These are phyloP conservation scores for Ophiognomonia clavigignenti-juglandacearum DNA, from an alignment of 2,329 filamentous ascomycete genomes.

Conservation along the genomic window DNA sequence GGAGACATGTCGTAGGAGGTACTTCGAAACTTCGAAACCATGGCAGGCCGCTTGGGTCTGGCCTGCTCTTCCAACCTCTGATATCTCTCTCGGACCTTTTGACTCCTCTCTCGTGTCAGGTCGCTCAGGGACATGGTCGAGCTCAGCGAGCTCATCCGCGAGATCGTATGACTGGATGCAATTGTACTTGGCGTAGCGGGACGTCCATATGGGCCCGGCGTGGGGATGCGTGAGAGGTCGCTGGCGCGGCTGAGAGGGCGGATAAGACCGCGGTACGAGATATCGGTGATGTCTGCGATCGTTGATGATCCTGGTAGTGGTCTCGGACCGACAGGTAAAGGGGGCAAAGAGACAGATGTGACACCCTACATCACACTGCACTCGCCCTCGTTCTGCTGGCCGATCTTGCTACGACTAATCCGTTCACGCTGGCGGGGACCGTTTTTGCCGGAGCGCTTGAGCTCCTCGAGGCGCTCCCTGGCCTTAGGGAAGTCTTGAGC, in stretches of 20 bases:
- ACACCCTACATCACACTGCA: constrained; percentile 69
- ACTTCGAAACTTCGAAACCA: constrained; percentile 10
- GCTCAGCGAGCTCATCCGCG: neutral
- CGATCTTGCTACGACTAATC: constrained; percentile 75
- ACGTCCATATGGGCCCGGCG: neutral
- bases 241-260: neutral
- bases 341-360: constrained; percentile 6
- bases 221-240: constrained; percentile 1
- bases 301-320: neutral
- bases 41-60: constrained; percentile 3
- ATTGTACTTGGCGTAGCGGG: constrained; percentile 4
- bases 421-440: constrained; percentile 69
- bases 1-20: constrained; percentile 13
- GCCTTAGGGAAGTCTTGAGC: constrained; percentile 95
- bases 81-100: constrained; percentile 12
- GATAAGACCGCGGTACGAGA: constrained; percentile 6
- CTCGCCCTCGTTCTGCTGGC: constrained; percentile 82
- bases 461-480: constrained; percentile 83
- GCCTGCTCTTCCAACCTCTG: constrained; percentile 12
- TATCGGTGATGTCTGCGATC: neutral
- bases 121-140: neutral
- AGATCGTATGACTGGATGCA: neutral
- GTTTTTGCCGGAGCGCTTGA: constrained; percentile 74
- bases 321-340: neutral
- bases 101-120: neutral